Conservation (phyloP, 345 rosid genomes). For the Linum lewisii region DNA sequence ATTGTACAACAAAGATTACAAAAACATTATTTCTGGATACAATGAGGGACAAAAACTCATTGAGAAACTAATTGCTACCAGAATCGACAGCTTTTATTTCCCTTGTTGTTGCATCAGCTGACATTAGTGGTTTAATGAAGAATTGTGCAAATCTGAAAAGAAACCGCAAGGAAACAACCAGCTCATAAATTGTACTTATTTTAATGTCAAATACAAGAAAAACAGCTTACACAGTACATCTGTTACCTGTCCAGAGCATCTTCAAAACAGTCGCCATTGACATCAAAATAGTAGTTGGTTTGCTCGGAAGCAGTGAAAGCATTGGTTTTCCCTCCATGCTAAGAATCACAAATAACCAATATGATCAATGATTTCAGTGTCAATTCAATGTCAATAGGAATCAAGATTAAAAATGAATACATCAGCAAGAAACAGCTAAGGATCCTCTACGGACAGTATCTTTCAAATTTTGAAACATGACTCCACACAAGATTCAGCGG, state of each 20-base stretch:
- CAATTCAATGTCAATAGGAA: neutral
- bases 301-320: slow-evolving; percentile 71
- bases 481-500: neutral
- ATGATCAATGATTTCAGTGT: neutral
- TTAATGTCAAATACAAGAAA: slow-evolving; percentile 8
- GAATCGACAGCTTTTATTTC: slow-evolving; percentile 94
- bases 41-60: neutral
- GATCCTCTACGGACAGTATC: neutral
- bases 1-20: neutral
- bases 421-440: neutral
- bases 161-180: slow-evolving; percentile 17
- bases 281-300: slow-evolving; percentile 68
- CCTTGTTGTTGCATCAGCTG: slow-evolving; percentile 84
- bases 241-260: slow-evolving; percentile 85
- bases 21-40: neutral
- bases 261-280: slow-evolving; percentile 60
- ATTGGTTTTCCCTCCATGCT: slow-evolving; percentile 92
- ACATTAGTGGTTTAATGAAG: slow-evolving; percentile 84
- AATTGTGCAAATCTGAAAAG: slow-evolving; percentile 71
- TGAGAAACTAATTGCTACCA: slow-evolving; percentile 32
- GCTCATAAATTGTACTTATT: neutral
- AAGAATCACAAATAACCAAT: slow-evolving; percentile 14
- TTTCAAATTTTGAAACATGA: neutral
- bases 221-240: slow-evolving; percentile 1
- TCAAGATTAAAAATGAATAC: neutral